Conservation (phyloP, 2,329 filamentous ascomycete genomes). For the Colletotrichum musicola region DNA sequence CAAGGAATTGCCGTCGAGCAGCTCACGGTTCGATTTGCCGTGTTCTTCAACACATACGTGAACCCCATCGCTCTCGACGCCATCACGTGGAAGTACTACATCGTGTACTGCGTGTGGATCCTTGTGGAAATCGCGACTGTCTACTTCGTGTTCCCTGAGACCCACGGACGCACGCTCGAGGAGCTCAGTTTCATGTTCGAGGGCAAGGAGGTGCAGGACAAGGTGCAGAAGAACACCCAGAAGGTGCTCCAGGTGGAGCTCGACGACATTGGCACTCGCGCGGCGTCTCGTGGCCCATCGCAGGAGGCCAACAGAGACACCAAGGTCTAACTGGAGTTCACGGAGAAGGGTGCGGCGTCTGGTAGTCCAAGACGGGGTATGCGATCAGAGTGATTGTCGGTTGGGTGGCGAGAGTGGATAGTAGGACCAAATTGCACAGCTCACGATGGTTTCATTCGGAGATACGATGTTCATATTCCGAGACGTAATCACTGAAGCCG, state of each 20-base stretch:
- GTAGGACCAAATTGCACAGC: too few species aligned
- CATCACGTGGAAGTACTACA: constrained; percentile 57
- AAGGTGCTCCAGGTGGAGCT: constrained; percentile 38
- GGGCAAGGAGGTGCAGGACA: constrained; percentile 36
- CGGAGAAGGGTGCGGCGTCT: not conserved
- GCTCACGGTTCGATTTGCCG: constrained; percentile 52
- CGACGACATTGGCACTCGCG: constrained; percentile 9
- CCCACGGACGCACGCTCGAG: constrained; percentile 82
- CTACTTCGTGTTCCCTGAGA: constrained; percentile 88
- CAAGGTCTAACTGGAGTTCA: not conserved
- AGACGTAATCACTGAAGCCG: not conserved
- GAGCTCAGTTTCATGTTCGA: constrained; percentile 61
- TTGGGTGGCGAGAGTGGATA: too few species aligned
- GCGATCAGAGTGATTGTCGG: too few species aligned
- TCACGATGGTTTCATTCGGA: not conserved
- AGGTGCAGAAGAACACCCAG: constrained; percentile 38
- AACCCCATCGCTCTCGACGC: constrained; percentile 57
- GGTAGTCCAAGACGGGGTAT: too few species aligned
- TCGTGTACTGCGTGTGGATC: constrained; percentile 59
- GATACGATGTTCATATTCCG: not conserved
- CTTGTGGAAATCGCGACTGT: constrained; percentile 64
- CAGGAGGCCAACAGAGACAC: not conserved
- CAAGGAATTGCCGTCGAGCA: constrained; percentile 55
- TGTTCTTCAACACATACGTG: constrained; percentile 61
- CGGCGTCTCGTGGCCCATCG: not conserved